phyloP scores from a whole-genome alignment of 805 yeast species.

The Nakazawaea ambrosiae region DNA sequence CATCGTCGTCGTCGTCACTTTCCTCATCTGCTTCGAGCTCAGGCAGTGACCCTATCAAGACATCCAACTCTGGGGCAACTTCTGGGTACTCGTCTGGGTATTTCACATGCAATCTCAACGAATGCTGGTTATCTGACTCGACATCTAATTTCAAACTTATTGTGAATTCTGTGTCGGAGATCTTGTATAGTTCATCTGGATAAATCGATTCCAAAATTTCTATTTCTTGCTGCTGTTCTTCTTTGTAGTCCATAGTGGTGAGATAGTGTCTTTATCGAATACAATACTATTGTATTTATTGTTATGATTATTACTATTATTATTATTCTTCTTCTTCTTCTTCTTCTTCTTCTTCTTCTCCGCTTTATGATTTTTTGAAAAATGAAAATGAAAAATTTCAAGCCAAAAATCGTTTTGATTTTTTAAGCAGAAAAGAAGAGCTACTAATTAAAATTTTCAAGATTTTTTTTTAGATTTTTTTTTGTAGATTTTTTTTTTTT shows the following conservation, averaged over 20 bases:
- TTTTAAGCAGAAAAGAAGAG: background rate
- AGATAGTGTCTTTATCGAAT: background rate
- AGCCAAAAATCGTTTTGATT: background rate
- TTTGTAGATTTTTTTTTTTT: no score
- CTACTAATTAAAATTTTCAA: no score
- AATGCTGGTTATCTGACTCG: slow-evolving; percentile 50
- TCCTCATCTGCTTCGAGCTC: slow-evolving; percentile 23
- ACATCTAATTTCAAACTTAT: slow-evolving; percentile 65
- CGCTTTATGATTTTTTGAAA: background rate
- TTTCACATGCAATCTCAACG: slow-evolving; percentile 48
- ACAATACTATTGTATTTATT: background rate
- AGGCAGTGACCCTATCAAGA: slow-evolving; percentile 25
- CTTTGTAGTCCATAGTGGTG: slow-evolving; percentile 57
- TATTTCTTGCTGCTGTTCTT: slow-evolving; percentile 84
- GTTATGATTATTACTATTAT: background rate
- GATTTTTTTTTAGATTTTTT: no score
- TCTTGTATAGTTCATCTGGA: slow-evolving; percentile 74
- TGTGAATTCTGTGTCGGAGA: slow-evolving; percentile 42
- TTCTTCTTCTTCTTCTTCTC: background rate
- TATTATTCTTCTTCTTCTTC: background rate
- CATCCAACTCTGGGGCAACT: slow-evolving; percentile 52
- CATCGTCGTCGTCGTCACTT: slow-evolving; percentile 23
- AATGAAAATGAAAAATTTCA: background rate
- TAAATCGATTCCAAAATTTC: slow-evolving; percentile 88
- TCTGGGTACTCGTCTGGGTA: slow-evolving; percentile 84